Evolutionary conservation across 768 basidiomycete genomes (phyloP), one percentile per base, ranked within the genome.

Genomic region (Auricularia cornea): DNA sequence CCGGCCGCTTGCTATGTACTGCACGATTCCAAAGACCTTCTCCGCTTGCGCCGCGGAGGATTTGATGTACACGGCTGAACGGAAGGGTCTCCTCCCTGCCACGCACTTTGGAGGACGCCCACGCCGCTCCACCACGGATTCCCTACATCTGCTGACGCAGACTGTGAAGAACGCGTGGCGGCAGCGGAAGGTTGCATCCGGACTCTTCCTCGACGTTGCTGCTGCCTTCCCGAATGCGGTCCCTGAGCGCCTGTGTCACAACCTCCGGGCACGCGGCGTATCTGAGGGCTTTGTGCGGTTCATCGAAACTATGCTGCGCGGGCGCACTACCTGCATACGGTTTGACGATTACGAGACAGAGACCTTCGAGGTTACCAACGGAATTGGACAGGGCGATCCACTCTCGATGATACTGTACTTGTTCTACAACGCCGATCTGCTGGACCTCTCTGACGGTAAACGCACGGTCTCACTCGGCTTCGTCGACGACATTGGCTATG

Each of bases 301-400:
- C 67, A 48, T 70, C 11, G 32, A 44, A 14, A 54, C 57, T 11
- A 68, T 70, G 32, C 65, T 72, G 3, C 32, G 2, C 3, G 68
- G 67, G 2, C 66, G 69, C 3, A 30, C 28, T 51, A 71, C 68
- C 0, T n/a, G 51, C 23, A 66, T 75, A 0, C 40, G 28, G 0
- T 73, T 76, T 23, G 70, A 76, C 31, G 68, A 75, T 41, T 71
- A 61, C 61, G 29, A 30, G 0, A 72, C 73, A 0, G 31, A 60
- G 0, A 63, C 51, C 0, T 70, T 73, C 44, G 59, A 41, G 1
- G 68, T 74, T 0, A 35, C 30, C 3, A 71, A 71, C 16, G 71
- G 76, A 0, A 72, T 76, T 0, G 71, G 72, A 2, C 74, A 78
- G 63, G 77, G 77, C 0, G 70, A 73, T 64, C 75, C 74, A 0